Base-by-base conservation (phyloP, 352 stramenopile species). In the Hyaloperonospora arabidopsidis region DNA sequence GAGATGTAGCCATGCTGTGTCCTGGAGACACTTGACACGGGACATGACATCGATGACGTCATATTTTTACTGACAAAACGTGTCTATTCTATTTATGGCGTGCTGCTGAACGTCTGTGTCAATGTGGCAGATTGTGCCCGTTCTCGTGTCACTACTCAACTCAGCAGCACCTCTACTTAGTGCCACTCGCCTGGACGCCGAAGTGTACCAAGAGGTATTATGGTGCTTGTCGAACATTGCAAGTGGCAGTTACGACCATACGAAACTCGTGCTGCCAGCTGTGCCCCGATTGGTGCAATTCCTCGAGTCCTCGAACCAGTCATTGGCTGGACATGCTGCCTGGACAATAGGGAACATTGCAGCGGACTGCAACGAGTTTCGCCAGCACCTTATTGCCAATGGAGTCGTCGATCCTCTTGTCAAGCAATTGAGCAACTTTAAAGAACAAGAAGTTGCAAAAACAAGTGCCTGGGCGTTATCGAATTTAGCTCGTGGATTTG, bases 341-440 rank as follows among this genome's bases (percentile, higher is more conserved):
- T 94, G 81, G 79, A 79, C 86, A 29, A 54, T 94, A 18, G 84
- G 84, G 25, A 94, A 94, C 59, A 92, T 94, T 53, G 84, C 81
- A 1, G 84, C 79, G 21, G 84, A 94, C 63, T 89, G 81, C 29
- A 76, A 92, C 29, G 76, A 89, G 59, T 89, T 91, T 43, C 77
- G 84, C n/a, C 78, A 91, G 53, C 63, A 86, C 32, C 71, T 94
- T 15, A 87, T 88, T 46, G 68, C 69, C 18, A 95, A 95, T 63
- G 56, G 56, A 32, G 28, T 49, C 1, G 49, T 63, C 4, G n/a
- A 54, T 23, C 49, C 56, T 43, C 34, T 63, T 8, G 44, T 58
- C 1, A 54, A 50, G 19, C 5, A 50, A 21, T 35, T 63, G 17
- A 41, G 25, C 17, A 49, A 53, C 44, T 28, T 36, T 6, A 41